These are phyloP conservation scores for Cercospora canescens DNA, from an alignment of 2,329 filamentous ascomycete genomes.

Conservation along the genomic window DNA sequence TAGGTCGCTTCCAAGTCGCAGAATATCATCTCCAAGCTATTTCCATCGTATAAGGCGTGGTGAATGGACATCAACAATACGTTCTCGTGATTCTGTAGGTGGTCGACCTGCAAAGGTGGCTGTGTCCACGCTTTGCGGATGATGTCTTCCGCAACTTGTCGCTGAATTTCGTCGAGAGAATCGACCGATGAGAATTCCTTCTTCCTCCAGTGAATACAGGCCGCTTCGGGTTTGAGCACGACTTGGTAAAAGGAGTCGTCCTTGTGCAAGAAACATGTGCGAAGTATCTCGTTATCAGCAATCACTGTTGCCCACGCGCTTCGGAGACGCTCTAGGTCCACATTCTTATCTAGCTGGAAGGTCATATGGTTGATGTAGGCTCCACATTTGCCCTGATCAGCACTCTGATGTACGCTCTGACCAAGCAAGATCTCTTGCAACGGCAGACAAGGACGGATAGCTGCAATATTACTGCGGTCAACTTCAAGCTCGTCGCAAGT, in stretches of 20 bases:
- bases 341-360: not conserved
- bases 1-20: conserved; percentile 10
- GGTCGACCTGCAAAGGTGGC: conserved; percentile 7
- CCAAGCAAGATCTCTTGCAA: conserved; percentile 15
- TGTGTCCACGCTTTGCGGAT: not conserved
- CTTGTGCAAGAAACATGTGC: conserved; percentile 12
- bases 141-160: conserved; percentile 4
- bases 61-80: conserved; percentile 12
- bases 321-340: conserved; percentile 11
- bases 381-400: conserved; percentile 5
- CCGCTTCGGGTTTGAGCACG: conserved; percentile 8
- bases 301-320: conserved; percentile 9
- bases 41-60: conserved; percentile 18
- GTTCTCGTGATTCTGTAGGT: not conserved
- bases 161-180: not conserved
- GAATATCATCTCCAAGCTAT: conserved; percentile 17
- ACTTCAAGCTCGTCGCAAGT: not conserved
- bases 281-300: conserved; percentile 13
- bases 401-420: conserved; percentile 11
- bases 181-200: not conserved
- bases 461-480: not conserved
- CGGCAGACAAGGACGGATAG: conserved; percentile 14
- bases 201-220: not conserved
- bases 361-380: conserved; percentile 18
- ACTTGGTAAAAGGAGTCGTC: conserved; percentile 16